Conservation (phyloP, 2,329 filamentous ascomycete species). For the Talaromyces sp. region DNA sequence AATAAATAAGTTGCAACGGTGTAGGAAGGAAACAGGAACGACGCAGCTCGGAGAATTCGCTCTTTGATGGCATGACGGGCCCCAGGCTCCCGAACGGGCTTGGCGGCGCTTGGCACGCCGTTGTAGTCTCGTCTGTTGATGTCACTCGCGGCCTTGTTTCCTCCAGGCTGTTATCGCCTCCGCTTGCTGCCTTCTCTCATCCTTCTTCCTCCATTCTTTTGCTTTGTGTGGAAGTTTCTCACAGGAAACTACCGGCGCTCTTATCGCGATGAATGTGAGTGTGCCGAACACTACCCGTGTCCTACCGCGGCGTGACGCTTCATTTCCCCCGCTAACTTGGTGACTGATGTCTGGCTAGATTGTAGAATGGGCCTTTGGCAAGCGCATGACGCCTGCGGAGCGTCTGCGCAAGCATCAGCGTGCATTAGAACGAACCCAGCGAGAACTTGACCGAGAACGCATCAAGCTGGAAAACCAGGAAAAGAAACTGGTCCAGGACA, state of each 20-base stretch:
- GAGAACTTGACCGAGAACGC: constrained; percentile 90
- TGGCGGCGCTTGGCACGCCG: neutral
- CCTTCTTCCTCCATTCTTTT: neutral
- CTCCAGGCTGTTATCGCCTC: neutral
- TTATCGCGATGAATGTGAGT: constrained; percentile 37
- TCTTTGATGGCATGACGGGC: neutral
- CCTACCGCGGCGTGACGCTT: neutral
- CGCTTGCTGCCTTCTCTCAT: neutral
- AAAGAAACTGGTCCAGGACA: constrained; percentile 91
- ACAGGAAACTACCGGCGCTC: neutral
- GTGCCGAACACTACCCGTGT: neutral
- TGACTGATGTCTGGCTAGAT: constrained; percentile 54
- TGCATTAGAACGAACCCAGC: constrained; percentile 93
- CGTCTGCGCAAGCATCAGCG: constrained; percentile 71
- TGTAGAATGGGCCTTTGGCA: constrained; percentile 98
- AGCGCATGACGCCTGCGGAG: constrained; percentile 91
- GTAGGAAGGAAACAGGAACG: neutral
- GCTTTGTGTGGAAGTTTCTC: neutral
- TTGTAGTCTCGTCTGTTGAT: neutral
- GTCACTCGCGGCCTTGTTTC: neutral
- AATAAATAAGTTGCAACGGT: neutral
- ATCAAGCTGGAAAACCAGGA: constrained; percentile 97
- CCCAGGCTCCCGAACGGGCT: neutral
- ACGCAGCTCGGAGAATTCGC: neutral
- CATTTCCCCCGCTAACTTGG: constrained; percentile 11